These are phyloP conservation scores for Solanum lycopersicoides DNA, from an alignment of 257 asterid genomes.

Conservation along the genomic window DNA sequence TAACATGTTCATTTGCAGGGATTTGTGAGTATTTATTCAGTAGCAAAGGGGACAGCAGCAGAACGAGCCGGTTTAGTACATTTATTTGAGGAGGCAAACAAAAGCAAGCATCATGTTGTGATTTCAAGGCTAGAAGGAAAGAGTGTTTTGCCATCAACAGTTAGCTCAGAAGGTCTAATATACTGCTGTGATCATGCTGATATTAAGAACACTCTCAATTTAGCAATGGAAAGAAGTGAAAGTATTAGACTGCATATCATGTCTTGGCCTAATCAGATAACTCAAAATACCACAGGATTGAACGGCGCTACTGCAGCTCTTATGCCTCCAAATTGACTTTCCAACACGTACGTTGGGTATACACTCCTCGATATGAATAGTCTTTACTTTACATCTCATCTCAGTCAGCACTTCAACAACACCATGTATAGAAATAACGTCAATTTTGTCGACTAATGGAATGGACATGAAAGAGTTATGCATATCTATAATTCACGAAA, in stretches of 20 bases:
- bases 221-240: slow-evolving; percentile 29
- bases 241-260: slow-evolving; percentile 28
- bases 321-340: slow-evolving; percentile 18
- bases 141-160: slow-evolving; percentile 39
- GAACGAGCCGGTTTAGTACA: slow-evolving; percentile 38
- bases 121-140: slow-evolving; percentile 50
- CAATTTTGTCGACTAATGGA: slow-evolving; percentile 4
- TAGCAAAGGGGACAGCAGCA: slow-evolving; percentile 30
- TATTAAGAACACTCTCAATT: slow-evolving; percentile 20
- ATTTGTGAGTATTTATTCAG: slow-evolving; percentile 26
- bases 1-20: slow-evolving; percentile 16
- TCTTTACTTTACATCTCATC: background rate
- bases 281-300: background rate
- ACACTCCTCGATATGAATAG: background rate
- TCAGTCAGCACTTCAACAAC: too few relatives aligned
- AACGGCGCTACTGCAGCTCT: slow-evolving; percentile 23
- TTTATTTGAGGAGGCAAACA: slow-evolving; percentile 29
- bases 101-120: slow-evolving; percentile 20
- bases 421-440: background rate
- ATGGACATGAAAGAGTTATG: slow-evolving; percentile 11
- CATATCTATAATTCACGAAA: slow-evolving; percentile 11
- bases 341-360: background rate
- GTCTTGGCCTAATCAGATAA: slow-evolving; percentile 35
- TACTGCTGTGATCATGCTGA: slow-evolving; percentile 40
- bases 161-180: slow-evolving; percentile 30